phyloP scores from a whole-genome alignment of 2,329 filamentous ascomycete species.

The Metarhizium rileyi region DNA sequence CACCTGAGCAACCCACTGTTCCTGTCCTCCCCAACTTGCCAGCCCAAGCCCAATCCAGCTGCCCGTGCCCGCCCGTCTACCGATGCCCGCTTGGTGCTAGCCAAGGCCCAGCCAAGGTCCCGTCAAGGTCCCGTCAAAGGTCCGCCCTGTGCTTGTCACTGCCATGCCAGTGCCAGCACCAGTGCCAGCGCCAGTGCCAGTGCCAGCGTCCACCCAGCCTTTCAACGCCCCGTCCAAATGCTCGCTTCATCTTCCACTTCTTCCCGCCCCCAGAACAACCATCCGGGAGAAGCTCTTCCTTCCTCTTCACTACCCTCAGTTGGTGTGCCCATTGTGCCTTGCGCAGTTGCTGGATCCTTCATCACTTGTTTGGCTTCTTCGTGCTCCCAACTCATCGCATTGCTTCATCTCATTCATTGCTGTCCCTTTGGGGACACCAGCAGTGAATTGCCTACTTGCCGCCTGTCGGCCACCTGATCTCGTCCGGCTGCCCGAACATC shows the following conservation, averaged over 20 bases:
- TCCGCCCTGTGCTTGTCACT: too few relatives aligned
- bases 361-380: conserved; percentile 9
- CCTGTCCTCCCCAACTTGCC: not conserved
- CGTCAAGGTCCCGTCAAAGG: too few relatives aligned
- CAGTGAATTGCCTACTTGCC: conserved; percentile 12
- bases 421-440: conserved; percentile 13
- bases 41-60: not conserved
- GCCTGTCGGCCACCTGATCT: conserved; percentile 1
- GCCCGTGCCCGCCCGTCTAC: not conserved
- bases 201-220: conserved; percentile 3
- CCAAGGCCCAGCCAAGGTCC: not conserved
- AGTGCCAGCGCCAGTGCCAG: not conserved
- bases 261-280: not conserved
- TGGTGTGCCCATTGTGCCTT: conserved; percentile 8
- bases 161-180: not conserved
- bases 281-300: not conserved
- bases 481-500: not conserved
- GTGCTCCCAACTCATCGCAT: conserved; percentile 9
- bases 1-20: not conserved
- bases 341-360: conserved; percentile 13
- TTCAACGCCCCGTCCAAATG: too few relatives aligned
- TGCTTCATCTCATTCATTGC: conserved; percentile 10
- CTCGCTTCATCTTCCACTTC: conserved; percentile 3
- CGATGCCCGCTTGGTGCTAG: not conserved
- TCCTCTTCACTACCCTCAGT: conserved; percentile 2